phyloP scores from a whole-genome alignment of 2,329 filamentous ascomycete species.

The Beauveria brongniartii region DNA sequence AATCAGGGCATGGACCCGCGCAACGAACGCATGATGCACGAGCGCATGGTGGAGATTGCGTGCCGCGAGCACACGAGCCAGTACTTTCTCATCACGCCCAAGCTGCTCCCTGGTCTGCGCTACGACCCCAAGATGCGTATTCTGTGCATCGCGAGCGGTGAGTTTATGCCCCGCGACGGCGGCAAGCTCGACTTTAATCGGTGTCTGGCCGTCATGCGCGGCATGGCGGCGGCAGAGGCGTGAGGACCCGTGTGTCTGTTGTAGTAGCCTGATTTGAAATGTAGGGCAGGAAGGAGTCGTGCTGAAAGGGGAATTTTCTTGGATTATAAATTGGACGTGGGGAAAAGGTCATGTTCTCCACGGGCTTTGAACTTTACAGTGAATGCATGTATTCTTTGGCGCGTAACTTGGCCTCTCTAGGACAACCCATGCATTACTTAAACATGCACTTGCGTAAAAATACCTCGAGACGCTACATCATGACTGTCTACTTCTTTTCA shows the following conservation, averaged over 20 bases:
- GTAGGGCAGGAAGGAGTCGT: not conserved
- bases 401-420: no score
- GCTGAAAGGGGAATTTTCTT: not conserved
- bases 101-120: conserved; percentile 74
- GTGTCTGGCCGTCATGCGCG: conserved; percentile 36
- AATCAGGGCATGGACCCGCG: conserved; percentile 99
- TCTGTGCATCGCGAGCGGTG: conserved; percentile 86
- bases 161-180: conserved; percentile 54
- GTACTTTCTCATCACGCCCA: conserved; percentile 98
- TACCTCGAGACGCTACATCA: no score
- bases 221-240: conserved; percentile 19
- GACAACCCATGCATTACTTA: no score
- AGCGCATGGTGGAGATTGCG: conserved; percentile 95
- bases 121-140: conserved; percentile 91
- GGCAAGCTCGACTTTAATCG: conserved; percentile 41
- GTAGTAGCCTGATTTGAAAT: no score
- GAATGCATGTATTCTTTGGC: no score
- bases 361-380: no score
- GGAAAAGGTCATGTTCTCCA: no score
- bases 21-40: conserved; percentile 97
- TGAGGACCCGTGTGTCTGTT: not conserved
- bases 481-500: no score
- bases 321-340: no score
- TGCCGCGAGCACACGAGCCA: conserved; percentile 72
- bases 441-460: no score